Evolutionary conservation across 495 filamentous ascomycete genomes (phyloP), one percentile per base, ranked within the genome.

Genomic region (Hypoxylon fuscum): DNA sequence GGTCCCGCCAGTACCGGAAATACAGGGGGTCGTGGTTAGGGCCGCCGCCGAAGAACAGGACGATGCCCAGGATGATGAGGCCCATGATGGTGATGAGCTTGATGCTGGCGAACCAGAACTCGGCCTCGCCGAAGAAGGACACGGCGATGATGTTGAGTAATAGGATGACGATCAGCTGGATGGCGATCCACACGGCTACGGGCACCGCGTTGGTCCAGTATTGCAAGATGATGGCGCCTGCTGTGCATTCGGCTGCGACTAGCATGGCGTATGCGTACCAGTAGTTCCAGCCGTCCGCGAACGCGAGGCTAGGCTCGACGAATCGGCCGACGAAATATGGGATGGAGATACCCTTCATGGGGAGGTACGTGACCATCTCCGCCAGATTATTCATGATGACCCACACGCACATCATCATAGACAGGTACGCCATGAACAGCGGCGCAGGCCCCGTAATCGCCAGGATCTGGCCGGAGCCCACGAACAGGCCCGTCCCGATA

Each of bases 251-350:
- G 31, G 81, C 81, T 0, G 77, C 79, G 20, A 82, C 64, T 5
- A 81, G 71, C 34, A 83, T 76, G n/a, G 78, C 64, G 50, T 79
- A 81, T 0, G 77, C 76, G 42, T 83, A 81, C 78, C 78, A 82
- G 62, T 81, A 89, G 59, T 92, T 92, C 89, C 89, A 92, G 12
- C 91, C 91, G 66, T 88, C 87, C 34, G 91, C 88, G 65, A 93
- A 93, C 12, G 90, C 90, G 64, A 94, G 75, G 66, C 87, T 88
- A 9, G 85, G 82, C 59, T 92, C 89, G 54, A 93, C 86, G 53
- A 88, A 88, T 43, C 90, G 87, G 52, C 86, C 78, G 17, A 89
- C 89, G 60, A 92, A 92, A 53, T 91, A 79, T 0, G 81, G 81
- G 12, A 86, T 72, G 2, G 80, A 82, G 34, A 79, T 79, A 9